These are phyloP conservation scores for Annona cherimola DNA, from an alignment of 164 flowering plant species.

Conservation along the genomic window DNA sequence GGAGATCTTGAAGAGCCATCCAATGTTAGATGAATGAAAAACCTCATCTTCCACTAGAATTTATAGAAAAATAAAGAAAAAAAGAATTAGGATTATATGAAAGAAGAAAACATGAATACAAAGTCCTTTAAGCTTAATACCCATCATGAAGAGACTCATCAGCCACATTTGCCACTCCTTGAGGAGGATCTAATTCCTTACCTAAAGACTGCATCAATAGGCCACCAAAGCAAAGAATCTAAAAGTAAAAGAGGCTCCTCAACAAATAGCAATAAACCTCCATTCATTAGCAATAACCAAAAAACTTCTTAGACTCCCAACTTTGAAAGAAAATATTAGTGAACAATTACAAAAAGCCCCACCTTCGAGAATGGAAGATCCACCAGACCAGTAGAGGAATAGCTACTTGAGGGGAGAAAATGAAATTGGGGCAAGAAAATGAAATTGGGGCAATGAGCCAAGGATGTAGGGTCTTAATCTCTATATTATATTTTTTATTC, in stretches of 20 bases:
- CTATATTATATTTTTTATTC: no score
- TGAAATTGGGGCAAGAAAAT: no score
- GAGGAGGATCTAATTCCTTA: conserved; percentile 1
- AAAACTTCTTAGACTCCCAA: background rate
- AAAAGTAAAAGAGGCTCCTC: conserved; percentile 1
- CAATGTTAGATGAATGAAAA: background rate
- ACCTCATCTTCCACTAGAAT: background rate
- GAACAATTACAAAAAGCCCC: conserved; percentile 14
- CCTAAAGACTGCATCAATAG: background rate
- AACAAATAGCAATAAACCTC: conserved; percentile 10
- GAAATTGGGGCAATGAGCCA: no score
- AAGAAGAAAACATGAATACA: background rate
- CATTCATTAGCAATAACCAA: background rate
- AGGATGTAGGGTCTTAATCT: no score
- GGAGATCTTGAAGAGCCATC: background rate
- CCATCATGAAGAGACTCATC: background rate
- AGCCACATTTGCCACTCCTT: background rate
- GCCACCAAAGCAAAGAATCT: background rate
- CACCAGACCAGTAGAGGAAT: background rate
- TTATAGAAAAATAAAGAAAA: background rate
- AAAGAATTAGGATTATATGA: background rate
- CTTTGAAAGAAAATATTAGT: background rate
- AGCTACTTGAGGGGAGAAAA: no score
- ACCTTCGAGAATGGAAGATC: conserved; percentile 6
- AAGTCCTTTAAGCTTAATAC: background rate